Percentiles rank a stretch among this genome's conserved stretches.
Conservation (phyloP, 352 stramenopile species). For the Phytophthora sp. region DNA sequence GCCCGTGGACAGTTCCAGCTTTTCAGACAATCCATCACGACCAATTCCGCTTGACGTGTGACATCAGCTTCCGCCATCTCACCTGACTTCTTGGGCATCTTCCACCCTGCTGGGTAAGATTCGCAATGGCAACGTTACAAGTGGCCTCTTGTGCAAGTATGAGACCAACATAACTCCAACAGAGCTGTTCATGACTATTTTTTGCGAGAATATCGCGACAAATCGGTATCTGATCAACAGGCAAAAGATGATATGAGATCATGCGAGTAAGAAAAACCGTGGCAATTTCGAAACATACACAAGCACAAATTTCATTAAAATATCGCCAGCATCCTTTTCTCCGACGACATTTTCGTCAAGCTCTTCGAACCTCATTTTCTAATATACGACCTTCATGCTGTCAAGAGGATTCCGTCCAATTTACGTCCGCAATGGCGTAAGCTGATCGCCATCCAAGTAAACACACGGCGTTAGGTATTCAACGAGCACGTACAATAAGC, state of each 20-base stretch:
- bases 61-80: slow-evolving; percentile 45
- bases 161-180: not conserved
- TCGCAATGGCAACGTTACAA: slow-evolving; percentile 8
- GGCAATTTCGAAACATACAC: slow-evolving; percentile 10
- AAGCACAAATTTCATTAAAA: slow-evolving; percentile 41
- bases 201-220: slow-evolving; percentile 14
- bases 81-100: slow-evolving; percentile 35
- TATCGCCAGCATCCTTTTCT: slow-evolving; percentile 36
- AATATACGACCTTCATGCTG: slow-evolving; percentile 24
- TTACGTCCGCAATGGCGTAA: slow-evolving; percentile 15
- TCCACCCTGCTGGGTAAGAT: not conserved
- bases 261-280: not conserved
- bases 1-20: slow-evolving; percentile 57
- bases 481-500: slow-evolving; percentile 3
- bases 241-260: slow-evolving; percentile 14
- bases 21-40: slow-evolving; percentile 79
- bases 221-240: not conserved
- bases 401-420: slow-evolving; percentile 21
- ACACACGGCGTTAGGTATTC: slow-evolving; percentile 6
- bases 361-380: slow-evolving; percentile 20
- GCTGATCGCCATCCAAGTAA: slow-evolving; percentile 12
- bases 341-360: slow-evolving; percentile 19
- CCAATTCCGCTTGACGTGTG: slow-evolving; percentile 63
- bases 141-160: not conserved
- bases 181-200: slow-evolving; percentile 24